Conservation (phyloP, 148 eudicot species). For the Simmondsia chinensis region DNA sequence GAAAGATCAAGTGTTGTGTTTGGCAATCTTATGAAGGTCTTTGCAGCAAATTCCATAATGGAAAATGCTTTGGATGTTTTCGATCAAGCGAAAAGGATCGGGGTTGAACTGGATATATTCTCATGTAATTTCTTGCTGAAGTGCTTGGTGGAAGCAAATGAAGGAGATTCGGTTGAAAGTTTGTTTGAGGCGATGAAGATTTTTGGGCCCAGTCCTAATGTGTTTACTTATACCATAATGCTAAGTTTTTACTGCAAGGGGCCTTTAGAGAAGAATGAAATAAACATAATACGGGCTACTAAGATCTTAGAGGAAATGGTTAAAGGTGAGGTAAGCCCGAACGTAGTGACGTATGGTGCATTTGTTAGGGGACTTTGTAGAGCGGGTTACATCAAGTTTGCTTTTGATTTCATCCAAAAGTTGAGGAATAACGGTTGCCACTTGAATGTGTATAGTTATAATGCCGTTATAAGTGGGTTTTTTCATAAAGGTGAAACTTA, state of each 20-base stretch:
- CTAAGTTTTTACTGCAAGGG: constrained; percentile 29
- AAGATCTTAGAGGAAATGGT: constrained; percentile 31
- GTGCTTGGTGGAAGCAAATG: constrained; percentile 27
- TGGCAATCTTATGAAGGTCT: constrained; percentile 34
- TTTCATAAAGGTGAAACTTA: constrained; percentile 19
- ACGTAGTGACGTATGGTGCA: constrained; percentile 28
- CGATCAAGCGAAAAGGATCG: constrained; percentile 18
- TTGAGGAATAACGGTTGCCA: constrained; percentile 8
- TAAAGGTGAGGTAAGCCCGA: constrained; percentile 23
- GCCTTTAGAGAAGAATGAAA: constrained; percentile 1
- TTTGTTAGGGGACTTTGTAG: constrained; percentile 37
- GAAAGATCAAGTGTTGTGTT: constrained; percentile 9
- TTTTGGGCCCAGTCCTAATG: constrained; percentile 42
- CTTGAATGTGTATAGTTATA: constrained; percentile 30
- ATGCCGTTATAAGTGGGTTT: constrained; percentile 33
- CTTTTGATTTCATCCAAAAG: constrained; percentile 13
- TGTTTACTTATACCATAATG: constrained; percentile 32
- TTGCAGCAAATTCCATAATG: constrained; percentile 29
- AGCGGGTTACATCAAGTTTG: constrained; percentile 22
- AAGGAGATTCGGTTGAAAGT: constrained; percentile 11
- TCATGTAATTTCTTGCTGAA: constrained; percentile 57
- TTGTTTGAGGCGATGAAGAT: constrained; percentile 36
- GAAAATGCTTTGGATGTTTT: constrained; percentile 31
- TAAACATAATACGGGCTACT: constrained; percentile 16
- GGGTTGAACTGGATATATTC: constrained; percentile 16